Percentiles rank a stretch among this genome's conserved stretches.
Conservation (phyloP, 2,329 filamentous ascomycete genomes). For the Venturia asperata region DNA sequence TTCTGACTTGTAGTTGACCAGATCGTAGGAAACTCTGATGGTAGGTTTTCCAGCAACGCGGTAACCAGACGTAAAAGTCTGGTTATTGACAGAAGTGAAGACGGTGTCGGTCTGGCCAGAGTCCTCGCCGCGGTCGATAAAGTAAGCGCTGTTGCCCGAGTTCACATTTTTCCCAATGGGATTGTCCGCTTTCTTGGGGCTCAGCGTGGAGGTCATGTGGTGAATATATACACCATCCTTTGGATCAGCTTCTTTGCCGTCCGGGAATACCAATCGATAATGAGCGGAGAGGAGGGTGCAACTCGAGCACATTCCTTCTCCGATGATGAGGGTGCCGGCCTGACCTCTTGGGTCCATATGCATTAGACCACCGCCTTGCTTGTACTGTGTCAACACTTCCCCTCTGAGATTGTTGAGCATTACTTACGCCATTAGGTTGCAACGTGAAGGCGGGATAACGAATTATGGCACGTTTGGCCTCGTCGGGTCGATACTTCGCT, state of each 20-base stretch:
- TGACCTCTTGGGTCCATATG: slow-evolving; percentile 19
- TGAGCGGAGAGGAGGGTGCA: slow-evolving; percentile 19
- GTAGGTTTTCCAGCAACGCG: slow-evolving; percentile 6
- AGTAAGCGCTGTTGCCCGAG: not conserved
- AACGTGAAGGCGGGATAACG: slow-evolving; percentile 13
- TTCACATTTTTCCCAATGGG: not conserved
- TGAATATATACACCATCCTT: slow-evolving; percentile 17
- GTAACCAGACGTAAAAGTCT: slow-evolving; percentile 5
- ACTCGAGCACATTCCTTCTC: slow-evolving; percentile 9
- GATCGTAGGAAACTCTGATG: slow-evolving; percentile 11
- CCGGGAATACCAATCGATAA: slow-evolving; percentile 5
- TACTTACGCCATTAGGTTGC: slow-evolving; percentile 12
- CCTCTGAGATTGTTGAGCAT: not conserved
- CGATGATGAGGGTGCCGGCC: not conserved
- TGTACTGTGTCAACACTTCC: not conserved
- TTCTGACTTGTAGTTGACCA: slow-evolving; percentile 17
- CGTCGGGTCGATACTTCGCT: slow-evolving; percentile 13
- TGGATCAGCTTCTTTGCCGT: slow-evolving; percentile 8
- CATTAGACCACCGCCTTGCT: not conserved
- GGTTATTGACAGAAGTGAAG: not conserved
- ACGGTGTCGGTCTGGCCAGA: slow-evolving; percentile 17
- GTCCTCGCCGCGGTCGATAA: slow-evolving; percentile 19
- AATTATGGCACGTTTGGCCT: slow-evolving; percentile 14
- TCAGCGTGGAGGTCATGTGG: slow-evolving; percentile 12
- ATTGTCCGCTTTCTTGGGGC: slow-evolving; percentile 8